phyloP scores from a whole-genome alignment of 1,139 yeast genomes.

The Meyerozyma guilliermondii region DNA sequence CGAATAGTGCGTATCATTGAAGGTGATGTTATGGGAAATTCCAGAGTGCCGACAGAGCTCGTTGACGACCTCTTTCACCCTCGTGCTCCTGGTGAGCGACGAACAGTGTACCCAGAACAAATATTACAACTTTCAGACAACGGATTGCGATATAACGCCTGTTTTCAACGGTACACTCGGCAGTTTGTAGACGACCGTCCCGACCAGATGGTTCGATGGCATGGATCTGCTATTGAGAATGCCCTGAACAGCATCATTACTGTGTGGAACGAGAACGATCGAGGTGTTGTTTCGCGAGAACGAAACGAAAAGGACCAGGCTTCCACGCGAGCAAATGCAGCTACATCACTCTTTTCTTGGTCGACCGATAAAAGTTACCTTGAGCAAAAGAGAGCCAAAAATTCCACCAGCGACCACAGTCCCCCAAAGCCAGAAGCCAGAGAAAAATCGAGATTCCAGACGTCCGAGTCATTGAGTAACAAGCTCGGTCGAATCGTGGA shows the following conservation, averaged over 20 bases:
- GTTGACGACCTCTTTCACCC: neutral
- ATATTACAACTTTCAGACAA: constrained; percentile 28
- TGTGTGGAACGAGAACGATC: constrained; percentile 15
- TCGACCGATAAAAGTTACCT: constrained; percentile 38
- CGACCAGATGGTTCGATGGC: constrained; percentile 29
- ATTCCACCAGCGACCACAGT: constrained; percentile 5
- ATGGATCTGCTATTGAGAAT: constrained; percentile 23
- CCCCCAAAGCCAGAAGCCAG: constrained; percentile 5
- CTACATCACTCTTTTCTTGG: constrained; percentile 41
- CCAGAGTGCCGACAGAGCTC: neutral
- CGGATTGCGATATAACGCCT: constrained; percentile 25
- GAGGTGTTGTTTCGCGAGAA: neutral
- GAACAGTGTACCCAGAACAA: constrained; percentile 27
- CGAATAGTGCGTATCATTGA: neutral
- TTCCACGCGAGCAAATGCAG: constrained; percentile 10
- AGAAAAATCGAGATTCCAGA: constrained; percentile 2
- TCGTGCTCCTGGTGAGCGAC: neutral
- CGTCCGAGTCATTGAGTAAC: constrained; percentile 16
- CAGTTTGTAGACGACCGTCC: constrained; percentile 25
- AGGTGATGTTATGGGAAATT: neutral
- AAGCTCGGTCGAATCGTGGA: constrained; percentile 29
- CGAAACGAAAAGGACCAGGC: neutral
- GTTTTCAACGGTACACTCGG: constrained; percentile 31
- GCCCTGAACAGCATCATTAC: constrained; percentile 26
- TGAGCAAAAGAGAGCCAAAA: constrained; percentile 28